phyloP scores from a whole-genome alignment of 139 green algal genomes.

The Nannochloris sp. region DNA sequence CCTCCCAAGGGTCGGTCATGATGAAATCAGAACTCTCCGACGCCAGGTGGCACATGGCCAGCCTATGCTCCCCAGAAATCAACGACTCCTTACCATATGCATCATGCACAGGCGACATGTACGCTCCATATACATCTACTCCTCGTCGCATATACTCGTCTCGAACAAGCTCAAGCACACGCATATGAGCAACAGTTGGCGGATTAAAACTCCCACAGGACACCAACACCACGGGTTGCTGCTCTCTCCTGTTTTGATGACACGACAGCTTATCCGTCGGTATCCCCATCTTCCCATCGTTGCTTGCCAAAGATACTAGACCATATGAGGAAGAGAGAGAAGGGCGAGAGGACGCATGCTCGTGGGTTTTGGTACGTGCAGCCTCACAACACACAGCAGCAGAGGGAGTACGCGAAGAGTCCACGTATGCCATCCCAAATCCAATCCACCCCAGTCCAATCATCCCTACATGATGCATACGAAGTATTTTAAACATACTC shows the following conservation, averaged over 20 bases:
- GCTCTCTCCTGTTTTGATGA: constrained; percentile 13
- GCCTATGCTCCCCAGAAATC: constrained; percentile 37
- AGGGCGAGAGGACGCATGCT: background rate
- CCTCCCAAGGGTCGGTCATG: constrained; percentile 76
- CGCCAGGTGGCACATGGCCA: constrained; percentile 60
- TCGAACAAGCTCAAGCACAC: constrained; percentile 73
- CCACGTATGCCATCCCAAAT: too few species aligned
- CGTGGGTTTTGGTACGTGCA: too few species aligned
- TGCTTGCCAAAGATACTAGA: background rate
- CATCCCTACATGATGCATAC: too few species aligned
- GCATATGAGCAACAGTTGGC: constrained; percentile 67
- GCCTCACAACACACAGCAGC: too few species aligned
- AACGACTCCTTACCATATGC: constrained; percentile 67
- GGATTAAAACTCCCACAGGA: constrained; percentile 84
- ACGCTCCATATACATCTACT: constrained; percentile 60
- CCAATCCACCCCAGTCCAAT: too few species aligned
- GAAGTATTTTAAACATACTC: too few species aligned
- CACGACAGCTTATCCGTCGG: constrained; percentile 32
- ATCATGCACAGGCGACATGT: constrained; percentile 72
- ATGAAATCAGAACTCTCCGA: constrained; percentile 25
- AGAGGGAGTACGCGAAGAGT: too few species aligned
- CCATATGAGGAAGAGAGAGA: background rate
- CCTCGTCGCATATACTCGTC: constrained; percentile 25
- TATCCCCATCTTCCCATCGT: constrained; percentile 6
- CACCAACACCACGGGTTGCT: constrained; percentile 57